phyloP scores from a whole-genome alignment of 176 grass and related monocot species.

The Zea luxurians region DNA sequence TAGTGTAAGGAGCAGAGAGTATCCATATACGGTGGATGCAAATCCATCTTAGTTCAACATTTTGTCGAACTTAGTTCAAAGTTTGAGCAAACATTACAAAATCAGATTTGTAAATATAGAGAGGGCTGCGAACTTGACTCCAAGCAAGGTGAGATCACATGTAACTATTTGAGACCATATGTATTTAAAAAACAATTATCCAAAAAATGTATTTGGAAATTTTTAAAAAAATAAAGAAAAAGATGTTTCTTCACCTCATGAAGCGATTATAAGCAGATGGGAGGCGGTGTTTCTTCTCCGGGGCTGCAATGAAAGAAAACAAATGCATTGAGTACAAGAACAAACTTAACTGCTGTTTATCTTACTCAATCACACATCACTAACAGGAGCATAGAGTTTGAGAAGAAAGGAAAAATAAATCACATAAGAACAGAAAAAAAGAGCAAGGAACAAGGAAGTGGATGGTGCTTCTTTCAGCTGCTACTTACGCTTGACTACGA shows the following conservation, averaged over 20 bases:
- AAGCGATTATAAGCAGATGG: conserved; percentile 92
- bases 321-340: conserved; percentile 26
- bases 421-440: not conserved
- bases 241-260: conserved; percentile 62
- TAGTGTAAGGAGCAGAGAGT: not conserved
- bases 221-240: not conserved
- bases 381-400: not conserved
- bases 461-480: conserved; percentile 6
- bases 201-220: not conserved
- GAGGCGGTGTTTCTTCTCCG: conserved; percentile 88
- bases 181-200: not conserved
- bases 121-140: not conserved
- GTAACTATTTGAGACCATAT: conserved; percentile 22
- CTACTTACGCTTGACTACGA: conserved; percentile 91
- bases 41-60: not conserved
- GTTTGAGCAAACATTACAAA: not conserved
- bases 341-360: not conserved
- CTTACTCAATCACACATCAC: not conserved
- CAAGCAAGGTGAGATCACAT: not conserved
- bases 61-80: not conserved
- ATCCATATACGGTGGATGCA: not conserved
- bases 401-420: not conserved
- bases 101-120: not conserved
- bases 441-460: not conserved
- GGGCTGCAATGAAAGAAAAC: conserved; percentile 55